Conservation (phyloP, 176 grass and related monocot species). For the Avena insularis region DNA sequence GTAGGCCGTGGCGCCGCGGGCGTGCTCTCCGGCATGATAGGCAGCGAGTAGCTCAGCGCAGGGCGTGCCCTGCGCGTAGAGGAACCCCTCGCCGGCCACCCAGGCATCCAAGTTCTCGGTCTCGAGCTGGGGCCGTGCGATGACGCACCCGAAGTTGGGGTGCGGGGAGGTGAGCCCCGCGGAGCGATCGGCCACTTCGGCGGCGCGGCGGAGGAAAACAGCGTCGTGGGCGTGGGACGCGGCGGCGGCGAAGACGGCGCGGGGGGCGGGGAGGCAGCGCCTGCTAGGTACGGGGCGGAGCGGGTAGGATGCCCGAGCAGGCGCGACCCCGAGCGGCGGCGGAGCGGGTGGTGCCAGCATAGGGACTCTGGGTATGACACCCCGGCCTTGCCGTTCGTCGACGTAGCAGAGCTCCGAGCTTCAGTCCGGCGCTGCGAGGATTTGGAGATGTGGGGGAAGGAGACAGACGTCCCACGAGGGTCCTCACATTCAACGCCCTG, state of each 20-base stretch:
- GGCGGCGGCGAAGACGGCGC: not conserved
- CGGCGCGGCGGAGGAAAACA: slow-evolving; percentile 57
- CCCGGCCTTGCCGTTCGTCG: not conserved
- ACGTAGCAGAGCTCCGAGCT: not conserved
- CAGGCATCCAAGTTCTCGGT: slow-evolving; percentile 12
- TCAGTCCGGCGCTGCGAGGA: not conserved
- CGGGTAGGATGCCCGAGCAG: not conserved
- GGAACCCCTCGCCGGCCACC: slow-evolving; percentile 77
- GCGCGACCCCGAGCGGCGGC: slow-evolving; percentile 11
- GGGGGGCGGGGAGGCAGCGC: not conserved
- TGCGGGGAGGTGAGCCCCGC: slow-evolving; percentile 77
- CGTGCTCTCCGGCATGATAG: slow-evolving; percentile 64
- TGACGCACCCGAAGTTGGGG: slow-evolving; percentile 92
- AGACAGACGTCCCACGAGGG: no score
- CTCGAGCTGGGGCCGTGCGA: slow-evolving; percentile 42
- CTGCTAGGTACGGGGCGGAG: not conserved
- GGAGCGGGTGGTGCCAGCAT: not conserved
- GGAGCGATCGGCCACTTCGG: slow-evolving; percentile 79
- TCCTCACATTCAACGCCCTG: no score
- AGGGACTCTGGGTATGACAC: not conserved
- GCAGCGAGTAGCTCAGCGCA: slow-evolving; percentile 83
- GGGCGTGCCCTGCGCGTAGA: slow-evolving; percentile 91
- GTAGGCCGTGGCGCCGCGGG: slow-evolving; percentile 71
- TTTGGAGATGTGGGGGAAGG: not conserved
- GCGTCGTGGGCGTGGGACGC: slow-evolving; percentile 47